Percentiles rank a stretch among this genome's conserved stretches.
Evolutionary conservation across 257 asterid genomes (phyloP).

Genomic region (Nicotiana otophora): DNA sequence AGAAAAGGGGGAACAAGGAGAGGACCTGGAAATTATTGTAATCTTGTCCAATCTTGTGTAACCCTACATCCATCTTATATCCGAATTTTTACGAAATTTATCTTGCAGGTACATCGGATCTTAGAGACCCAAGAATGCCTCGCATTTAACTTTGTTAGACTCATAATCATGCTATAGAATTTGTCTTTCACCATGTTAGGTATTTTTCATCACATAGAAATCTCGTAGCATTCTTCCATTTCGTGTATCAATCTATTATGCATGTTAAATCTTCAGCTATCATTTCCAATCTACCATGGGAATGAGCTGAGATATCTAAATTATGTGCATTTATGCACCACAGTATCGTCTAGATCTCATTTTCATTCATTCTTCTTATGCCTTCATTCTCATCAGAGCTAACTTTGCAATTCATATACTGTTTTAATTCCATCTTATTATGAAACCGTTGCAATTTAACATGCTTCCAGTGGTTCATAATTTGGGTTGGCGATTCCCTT

Average conservation of each 20-base stretch:
- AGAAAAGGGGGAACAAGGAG: no score
- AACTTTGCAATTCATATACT: not conserved
- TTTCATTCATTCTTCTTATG: not conserved
- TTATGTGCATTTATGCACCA: conserved; percentile 2
- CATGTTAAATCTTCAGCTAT: not conserved
- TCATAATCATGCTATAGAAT: not conserved
- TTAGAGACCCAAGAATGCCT: not conserved
- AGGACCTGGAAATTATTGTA: not conserved
- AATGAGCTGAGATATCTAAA: not conserved
- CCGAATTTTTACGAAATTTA: not conserved
- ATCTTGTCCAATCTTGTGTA: not conserved
- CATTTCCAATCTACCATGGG: not conserved
- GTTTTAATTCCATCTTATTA: no score
- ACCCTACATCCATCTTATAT: not conserved
- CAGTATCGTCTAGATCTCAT: not conserved
- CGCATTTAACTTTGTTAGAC: not conserved
- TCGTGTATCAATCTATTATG: not conserved
- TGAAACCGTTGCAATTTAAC: no score
- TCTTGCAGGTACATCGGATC: not conserved
- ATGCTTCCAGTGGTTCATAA: no score
- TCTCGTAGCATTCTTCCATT: not conserved
- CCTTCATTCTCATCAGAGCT: not conserved
- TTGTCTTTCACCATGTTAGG: not conserved
- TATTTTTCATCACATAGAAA: not conserved
- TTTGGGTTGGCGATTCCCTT: no score